Base-by-base conservation (phyloP, 2,329 filamentous ascomycete species). In the Cladosporium phlei region DNA sequence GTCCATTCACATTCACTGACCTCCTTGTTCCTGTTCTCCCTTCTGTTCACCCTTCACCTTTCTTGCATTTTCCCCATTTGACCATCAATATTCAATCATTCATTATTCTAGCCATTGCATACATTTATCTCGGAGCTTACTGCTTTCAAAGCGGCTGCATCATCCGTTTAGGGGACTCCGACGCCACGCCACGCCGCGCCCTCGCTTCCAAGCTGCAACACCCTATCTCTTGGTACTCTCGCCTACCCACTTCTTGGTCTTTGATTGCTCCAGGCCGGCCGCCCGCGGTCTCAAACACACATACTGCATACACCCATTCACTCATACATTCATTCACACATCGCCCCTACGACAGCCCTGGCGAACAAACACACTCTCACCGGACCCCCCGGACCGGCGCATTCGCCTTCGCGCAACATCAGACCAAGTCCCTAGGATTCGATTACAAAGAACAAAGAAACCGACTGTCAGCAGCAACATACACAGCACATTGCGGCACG, bases 201-300 rank as follows among this genome's bases (percentile, higher is more conserved):
- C 28, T 32, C 40, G 40, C 40, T 39, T 39, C 24, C 25, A 11
- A 6, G 24, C 24, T 25, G 6, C 24, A 11, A 6, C 6, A 39
- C 37, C 37, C 29, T 35, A 44, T 45, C 30, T 45, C 42, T 45
- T 35, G 24, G 32, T 35, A 29, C 35, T n/a, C n/a, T 22, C 12
- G 34, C 19, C 27, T n/a, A n/a, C n/a, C n/a, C n/a, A n/a, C n/a
- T n/a, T n/a, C n/a, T n/a, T 29, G 27, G 17, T 35, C 40, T 45
- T 35, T 30, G 22, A 33, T 28, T 29, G 20, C 39, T 19, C 9
- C n/a, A n/a, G n/a, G n/a, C n/a, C n/a, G n/a, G n/a, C n/a, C n/a
- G n/a, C n/a, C n/a, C n/a, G n/a, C n/a, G n/a, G n/a, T n/a, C n/a
- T n/a, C n/a, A n/a, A n/a, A n/a, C n/a, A n/a, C n/a, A n/a, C n/a